Conservation (phyloP, 441 rosid genomes). For the Jatropha podagrica region DNA sequence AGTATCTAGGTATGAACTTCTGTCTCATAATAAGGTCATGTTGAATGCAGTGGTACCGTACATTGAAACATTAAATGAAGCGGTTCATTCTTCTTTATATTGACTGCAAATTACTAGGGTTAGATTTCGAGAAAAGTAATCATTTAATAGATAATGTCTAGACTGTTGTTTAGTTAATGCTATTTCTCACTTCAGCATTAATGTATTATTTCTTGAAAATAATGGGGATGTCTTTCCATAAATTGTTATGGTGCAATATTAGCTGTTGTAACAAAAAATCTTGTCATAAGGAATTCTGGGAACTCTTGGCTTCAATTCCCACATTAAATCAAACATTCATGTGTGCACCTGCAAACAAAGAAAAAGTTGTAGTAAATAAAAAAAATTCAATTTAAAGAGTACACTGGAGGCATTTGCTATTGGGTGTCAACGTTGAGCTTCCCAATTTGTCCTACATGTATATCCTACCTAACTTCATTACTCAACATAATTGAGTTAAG, state of each 20-base stretch:
- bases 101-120: neutral
- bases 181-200: neutral
- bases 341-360: neutral
- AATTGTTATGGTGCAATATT: constrained; percentile 1
- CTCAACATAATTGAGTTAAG: neutral
- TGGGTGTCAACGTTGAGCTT: neutral
- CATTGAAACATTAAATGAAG: neutral
- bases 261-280: neutral
- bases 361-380: too few species aligned
- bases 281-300: neutral
- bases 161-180: neutral
- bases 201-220: neutral
- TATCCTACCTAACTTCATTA: too few species aligned
- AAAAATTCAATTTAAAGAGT: too few species aligned
- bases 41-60: neutral
- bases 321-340: neutral
- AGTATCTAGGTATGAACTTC: neutral
- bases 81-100: neutral
- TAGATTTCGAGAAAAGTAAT: neutral
- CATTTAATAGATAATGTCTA: neutral
- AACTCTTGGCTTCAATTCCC: neutral
- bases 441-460: neutral
- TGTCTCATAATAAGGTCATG: neutral
- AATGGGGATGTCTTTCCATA: neutral
- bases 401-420: neutral